Evolutionary conservation across 495 filamentous ascomycete species (phyloP).

Genomic region (Aspergillus sclerotioniger): DNA sequence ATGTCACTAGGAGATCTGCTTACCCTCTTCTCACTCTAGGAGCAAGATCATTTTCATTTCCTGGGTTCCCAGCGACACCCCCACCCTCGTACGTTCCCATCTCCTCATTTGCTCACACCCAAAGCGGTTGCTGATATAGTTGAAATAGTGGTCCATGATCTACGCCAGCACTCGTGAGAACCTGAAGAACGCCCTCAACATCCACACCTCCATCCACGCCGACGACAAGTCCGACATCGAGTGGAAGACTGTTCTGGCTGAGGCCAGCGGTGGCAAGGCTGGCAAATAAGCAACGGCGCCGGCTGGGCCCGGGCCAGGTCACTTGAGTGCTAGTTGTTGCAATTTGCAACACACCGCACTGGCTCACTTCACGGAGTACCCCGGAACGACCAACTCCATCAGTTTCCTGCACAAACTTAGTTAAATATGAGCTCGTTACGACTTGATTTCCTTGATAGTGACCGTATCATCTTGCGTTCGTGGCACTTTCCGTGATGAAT

Average conservation of each 20-base stretch:
- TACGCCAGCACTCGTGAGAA: constrained; percentile 95
- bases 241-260: constrained; percentile 71
- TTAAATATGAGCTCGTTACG: constrained; percentile 48
- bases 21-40: constrained; percentile 40
- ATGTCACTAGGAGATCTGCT: constrained; percentile 1
- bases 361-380: constrained; percentile 19
- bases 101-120: background rate
- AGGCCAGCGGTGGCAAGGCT: constrained; percentile 74
- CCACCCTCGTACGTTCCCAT: constrained; percentile 66
- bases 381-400: constrained; percentile 32
- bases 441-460: constrained; percentile 29
- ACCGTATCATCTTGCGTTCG: constrained; percentile 20
- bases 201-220: constrained; percentile 84
- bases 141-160: constrained; percentile 67
- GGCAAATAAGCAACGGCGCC: constrained; percentile 37
- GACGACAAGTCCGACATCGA: constrained; percentile 90
- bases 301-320: constrained; percentile 43
- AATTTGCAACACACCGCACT: constrained; percentile 14
- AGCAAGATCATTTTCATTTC: constrained; percentile 96
- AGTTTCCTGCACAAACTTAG: constrained; percentile 35
- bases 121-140: constrained; percentile 24
- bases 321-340: constrained; percentile 20
- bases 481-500: constrained; percentile 20
- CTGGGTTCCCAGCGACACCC: constrained; percentile 85
- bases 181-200: constrained; percentile 80